A percentile compares a stretch with the other conserved stretches of the same genome.
Conservation (phyloP, 352 stramenopile species). For the Pythium rishiriense region DNA sequence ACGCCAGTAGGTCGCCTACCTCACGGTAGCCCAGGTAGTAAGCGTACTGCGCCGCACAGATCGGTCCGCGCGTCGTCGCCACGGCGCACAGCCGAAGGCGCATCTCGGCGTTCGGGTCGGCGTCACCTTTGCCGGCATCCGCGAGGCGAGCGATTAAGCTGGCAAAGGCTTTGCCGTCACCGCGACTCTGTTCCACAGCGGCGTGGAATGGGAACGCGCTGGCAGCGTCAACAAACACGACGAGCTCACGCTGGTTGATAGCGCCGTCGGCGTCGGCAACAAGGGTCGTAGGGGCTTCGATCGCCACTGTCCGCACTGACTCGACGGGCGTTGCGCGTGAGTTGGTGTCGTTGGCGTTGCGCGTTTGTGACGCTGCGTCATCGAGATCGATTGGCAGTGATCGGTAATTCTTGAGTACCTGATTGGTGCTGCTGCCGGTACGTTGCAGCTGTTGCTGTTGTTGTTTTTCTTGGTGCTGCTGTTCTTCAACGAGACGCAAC, state of each 20-base stretch:
- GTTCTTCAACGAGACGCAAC: not conserved
- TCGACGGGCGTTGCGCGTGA: not conserved
- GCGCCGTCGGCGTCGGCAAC: not conserved
- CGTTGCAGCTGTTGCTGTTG: not conserved
- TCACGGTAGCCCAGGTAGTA: slow-evolving; percentile 24
- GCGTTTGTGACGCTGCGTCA: not conserved
- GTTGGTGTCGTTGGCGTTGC: not conserved
- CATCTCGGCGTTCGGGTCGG: slow-evolving; percentile 17
- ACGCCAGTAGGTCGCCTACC: slow-evolving; percentile 19
- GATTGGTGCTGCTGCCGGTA: not conserved
- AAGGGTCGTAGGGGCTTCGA: not conserved
- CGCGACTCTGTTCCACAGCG: slow-evolving; percentile 12
- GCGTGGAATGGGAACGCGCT: slow-evolving; percentile 25
- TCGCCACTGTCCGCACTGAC: not conserved
- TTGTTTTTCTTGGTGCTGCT: not conserved
- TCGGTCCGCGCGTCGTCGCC: not conserved
- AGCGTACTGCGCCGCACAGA: slow-evolving; percentile 22
- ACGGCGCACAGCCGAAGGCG: slow-evolving; percentile 2
- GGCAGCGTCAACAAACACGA: slow-evolving; percentile 25
- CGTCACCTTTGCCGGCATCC: not conserved
- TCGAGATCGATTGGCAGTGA: slow-evolving; percentile 4
- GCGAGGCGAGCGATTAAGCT: slow-evolving; percentile 1
- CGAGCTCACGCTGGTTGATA: slow-evolving; percentile 4
- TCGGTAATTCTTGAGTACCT: not conserved
- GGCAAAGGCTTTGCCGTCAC: slow-evolving; percentile 9